Conservation (phyloP, 2,329 filamentous ascomycete species). For the Curvularia sp. region DNA sequence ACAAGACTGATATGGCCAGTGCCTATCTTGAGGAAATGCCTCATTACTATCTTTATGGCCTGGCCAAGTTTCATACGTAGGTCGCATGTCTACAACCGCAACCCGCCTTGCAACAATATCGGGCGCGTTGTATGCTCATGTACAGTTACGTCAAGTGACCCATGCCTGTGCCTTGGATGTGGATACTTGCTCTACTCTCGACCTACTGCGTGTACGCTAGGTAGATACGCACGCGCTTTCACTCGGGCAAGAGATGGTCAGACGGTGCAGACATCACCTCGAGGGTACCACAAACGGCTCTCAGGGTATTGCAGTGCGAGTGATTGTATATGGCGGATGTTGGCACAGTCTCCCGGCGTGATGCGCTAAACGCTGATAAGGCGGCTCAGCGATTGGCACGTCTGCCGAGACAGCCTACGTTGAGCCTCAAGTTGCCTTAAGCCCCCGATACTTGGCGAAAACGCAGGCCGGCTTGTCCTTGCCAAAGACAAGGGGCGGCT, state of each 20-base stretch:
- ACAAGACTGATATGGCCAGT: neutral
- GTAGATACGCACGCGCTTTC: conserved; percentile 23
- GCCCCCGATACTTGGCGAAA: conserved; percentile 27
- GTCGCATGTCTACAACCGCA: conserved; percentile 9
- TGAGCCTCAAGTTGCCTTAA: conserved; percentile 29
- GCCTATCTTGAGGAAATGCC: conserved; percentile 1
- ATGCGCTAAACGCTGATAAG: neutral
- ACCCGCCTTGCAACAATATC: conserved; percentile 2
- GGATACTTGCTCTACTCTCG: conserved; percentile 30
- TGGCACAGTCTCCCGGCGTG: neutral
- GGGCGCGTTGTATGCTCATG: conserved; percentile 21
- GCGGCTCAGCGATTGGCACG: conserved; percentile 9
- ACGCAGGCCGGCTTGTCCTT: conserved; percentile 30
- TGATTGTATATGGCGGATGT: neutral
- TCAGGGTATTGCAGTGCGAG: neutral
- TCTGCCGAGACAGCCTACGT: conserved; percentile 17
- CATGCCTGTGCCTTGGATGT: conserved; percentile 26
- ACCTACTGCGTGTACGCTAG: conserved; percentile 28
- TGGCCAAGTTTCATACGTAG: neutral
- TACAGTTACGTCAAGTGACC: conserved; percentile 43
- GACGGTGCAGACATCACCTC: conserved; percentile 1
- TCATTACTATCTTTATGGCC: conserved; percentile 2
- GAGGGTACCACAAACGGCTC: conserved; percentile 3
- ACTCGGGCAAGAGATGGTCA: conserved; percentile 1
- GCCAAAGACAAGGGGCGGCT: conserved; percentile 17